Conservation (phyloP, 345 rosid genomes). For the Triadica sebifera region DNA sequence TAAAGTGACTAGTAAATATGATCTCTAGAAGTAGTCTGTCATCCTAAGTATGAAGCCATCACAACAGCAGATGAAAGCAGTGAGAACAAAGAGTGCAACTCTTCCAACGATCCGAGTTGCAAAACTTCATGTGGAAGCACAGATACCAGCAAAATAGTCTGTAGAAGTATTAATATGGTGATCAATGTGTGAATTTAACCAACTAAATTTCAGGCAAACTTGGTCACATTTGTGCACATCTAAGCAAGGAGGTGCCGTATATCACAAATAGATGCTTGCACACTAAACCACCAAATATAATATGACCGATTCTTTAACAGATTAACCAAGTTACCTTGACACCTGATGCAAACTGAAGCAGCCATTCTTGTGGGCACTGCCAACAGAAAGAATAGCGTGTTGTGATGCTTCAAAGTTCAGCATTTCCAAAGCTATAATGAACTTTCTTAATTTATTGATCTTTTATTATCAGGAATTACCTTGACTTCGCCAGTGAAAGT, state of each 20-base stretch:
- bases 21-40: background rate
- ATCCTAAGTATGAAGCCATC: background rate
- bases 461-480: conserved; percentile 20
- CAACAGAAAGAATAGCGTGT: conserved; percentile 20
- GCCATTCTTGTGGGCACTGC: conserved; percentile 67
- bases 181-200: conserved; percentile 1
- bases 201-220: background rate
- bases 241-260: background rate
- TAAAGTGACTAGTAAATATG: background rate
- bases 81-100: conserved; percentile 36
- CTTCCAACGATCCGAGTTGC: conserved; percentile 62
- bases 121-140: conserved; percentile 60
- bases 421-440: background rate
- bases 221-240: background rate
- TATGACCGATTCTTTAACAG: background rate
- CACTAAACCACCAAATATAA: too few species aligned
- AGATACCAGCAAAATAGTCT: conserved; percentile 60
- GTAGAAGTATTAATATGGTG: conserved; percentile 26
- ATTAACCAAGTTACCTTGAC: conserved; percentile 47
- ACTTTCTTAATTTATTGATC: background rate
- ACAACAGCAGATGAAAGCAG: conserved; percentile 4
- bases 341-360: conserved; percentile 56
- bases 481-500: conserved; percentile 26
- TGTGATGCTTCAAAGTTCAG: background rate
- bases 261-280: too few species aligned